Evolutionary conservation across 352 stramenopile species (phyloP).

Genomic region (Phytopythium delawarense): DNA sequence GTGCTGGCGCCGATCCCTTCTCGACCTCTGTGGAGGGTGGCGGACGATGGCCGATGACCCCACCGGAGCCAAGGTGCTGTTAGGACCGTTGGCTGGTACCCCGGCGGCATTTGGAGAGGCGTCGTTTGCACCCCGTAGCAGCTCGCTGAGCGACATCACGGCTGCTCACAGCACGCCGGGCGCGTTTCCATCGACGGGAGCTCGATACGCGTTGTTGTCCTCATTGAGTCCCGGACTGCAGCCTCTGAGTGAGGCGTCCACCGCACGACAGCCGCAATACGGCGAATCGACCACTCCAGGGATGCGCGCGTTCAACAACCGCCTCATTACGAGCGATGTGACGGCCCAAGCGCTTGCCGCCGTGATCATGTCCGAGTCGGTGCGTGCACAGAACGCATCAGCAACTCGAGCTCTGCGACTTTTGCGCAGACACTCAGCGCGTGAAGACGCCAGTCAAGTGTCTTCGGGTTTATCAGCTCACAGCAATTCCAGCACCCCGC

Average conservation of each 20-base stretch:
- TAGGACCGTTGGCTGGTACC: no score
- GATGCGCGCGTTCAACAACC: conserved; percentile 1
- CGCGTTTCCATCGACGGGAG: no score
- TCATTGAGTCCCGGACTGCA: not conserved
- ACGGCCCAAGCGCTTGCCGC: conserved; percentile 5
- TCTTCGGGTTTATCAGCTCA: not conserved
- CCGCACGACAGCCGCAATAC: not conserved
- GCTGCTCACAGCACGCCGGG: no score
- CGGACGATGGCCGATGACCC: not conserved
- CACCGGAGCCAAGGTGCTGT: not conserved
- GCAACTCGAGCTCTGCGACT: not conserved
- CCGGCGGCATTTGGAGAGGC: not conserved
- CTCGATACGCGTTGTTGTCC: not conserved
- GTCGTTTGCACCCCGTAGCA: not conserved
- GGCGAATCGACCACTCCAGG: not conserved
- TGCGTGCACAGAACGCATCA: not conserved
- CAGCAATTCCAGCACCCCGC: not conserved
- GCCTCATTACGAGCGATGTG: conserved; percentile 1
- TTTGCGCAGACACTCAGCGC: not conserved
- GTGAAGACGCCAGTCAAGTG: not conserved
- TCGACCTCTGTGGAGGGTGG: not conserved
- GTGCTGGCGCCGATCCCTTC: no score
- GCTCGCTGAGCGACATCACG: not conserved
- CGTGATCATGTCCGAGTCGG: not conserved
- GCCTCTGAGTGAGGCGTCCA: not conserved